Base-by-base conservation (phyloP, 2,329 filamentous ascomycete species). In the Sporothrix humicola region DNA sequence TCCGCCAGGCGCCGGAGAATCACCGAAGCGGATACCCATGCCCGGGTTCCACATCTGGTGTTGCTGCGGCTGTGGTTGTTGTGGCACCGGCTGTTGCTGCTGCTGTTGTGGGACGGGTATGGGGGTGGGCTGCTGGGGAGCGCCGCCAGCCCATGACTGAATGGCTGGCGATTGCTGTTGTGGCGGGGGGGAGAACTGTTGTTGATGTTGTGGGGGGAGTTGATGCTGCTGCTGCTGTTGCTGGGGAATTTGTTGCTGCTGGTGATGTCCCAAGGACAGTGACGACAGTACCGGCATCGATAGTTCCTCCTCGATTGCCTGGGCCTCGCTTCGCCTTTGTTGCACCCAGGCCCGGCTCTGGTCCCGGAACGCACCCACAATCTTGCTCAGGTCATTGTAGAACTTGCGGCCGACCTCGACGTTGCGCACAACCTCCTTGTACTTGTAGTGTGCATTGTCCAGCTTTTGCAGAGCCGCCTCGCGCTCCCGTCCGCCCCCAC, bases 341-440 rank as follows among this genome's bases (percentile, higher is more conserved):
- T 94, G 91, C 0, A 92, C 92, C 86, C 97, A 98, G 1, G 87
- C 88, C 77, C 90, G 91, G 50, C 93, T 92, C 73, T 86, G 81
- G 77, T 98, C 95, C 20, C 94, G 87, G 81, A 98, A 98, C 10
- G 84, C 84, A 0, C 90, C 91, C 0, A 97, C 93, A 75, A 98
- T 94, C 82, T 92, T 93, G 65, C 92, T 93, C 4, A 99, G 87
- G 79, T 98, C 95, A 77, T 99, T 99, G 84, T 98, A 99, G 80
- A 99, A 99, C 81, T 96, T 98, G 71, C 95, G 87, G 0, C 94
- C 96, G 0, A 92, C 93, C 77, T 98, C 95, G 2, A 98, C 87
- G 79, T 98, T 97, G 76, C 89, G 93, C 73, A 97, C 90, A 73
- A 98, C 93, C 81, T 99, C 95, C 83, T 97, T 97, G 85, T 98